Evolutionary conservation across 306 rosid species (phyloP).

Genomic region (Acacia crassicarpa): DNA sequence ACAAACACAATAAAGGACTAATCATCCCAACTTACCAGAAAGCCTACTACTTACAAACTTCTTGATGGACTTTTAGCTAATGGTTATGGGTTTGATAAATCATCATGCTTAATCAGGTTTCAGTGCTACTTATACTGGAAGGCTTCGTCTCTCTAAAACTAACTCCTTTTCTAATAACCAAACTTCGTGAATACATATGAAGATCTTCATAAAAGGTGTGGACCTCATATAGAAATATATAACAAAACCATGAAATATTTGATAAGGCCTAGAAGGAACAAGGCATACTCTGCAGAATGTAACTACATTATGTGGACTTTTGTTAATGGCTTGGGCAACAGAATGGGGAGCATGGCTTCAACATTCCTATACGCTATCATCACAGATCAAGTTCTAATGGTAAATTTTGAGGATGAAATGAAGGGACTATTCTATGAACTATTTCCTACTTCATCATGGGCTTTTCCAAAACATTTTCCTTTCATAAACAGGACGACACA

Average conservation of each 20-base stretch:
- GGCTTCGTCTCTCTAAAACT: constrained; percentile 31
- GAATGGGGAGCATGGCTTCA: constrained; percentile 46
- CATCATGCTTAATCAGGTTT: constrained; percentile 49
- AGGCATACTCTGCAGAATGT: constrained; percentile 24
- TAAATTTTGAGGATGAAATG: constrained; percentile 52
- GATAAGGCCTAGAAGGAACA: constrained; percentile 29
- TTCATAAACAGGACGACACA: constrained; percentile 16
- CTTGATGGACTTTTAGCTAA: not conserved
- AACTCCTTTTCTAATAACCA: constrained; percentile 41
- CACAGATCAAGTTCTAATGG: constrained; percentile 46
- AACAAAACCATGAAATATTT: constrained; percentile 36
- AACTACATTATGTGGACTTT: too few species aligned
- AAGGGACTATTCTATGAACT: constrained; percentile 52
- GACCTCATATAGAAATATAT: constrained; percentile 43
- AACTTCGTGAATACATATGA: constrained; percentile 52
- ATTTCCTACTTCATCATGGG: constrained; percentile 51
- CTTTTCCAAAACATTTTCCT: constrained; percentile 41
- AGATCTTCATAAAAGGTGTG: constrained; percentile 47
- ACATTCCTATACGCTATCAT: constrained; percentile 50
- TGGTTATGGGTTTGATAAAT: too few species aligned
- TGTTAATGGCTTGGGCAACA: too few species aligned
- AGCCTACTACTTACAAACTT: constrained; percentile 24
- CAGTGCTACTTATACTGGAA: constrained; percentile 40
- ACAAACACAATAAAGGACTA: not conserved
- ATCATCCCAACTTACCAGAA: not conserved